Evolutionary conservation across 768 basidiomycete genomes (phyloP), one percentile per base, ranked within the genome.

Genomic region (Collybia nuda): DNA sequence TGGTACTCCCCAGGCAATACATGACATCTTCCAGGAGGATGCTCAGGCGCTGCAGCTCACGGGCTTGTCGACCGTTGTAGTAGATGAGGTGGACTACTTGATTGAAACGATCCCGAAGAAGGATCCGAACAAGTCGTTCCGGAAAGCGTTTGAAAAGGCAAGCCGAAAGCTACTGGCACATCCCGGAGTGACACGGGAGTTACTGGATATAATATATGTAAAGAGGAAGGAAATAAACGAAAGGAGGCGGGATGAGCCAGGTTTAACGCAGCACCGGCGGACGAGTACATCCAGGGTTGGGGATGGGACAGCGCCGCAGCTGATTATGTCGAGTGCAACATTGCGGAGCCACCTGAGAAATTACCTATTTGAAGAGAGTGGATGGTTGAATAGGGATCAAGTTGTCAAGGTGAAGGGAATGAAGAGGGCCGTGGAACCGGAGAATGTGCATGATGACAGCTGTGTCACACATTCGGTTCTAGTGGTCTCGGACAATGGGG

Each of bases 11-110:
- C 81, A 85, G 53, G 86, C 85, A 5, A 54, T 88, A 4, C 60
- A 81, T 57, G 88, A 88, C 42, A 70, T 83, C 23, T 70, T 79
- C 21, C 64, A 75, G 36, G 59, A 64, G 47, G 75, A 81, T 40
- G 57, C 72, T 1, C 58, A 67, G 17, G 73, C 68, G 12, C 63
- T 88, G 17, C 71, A 73, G 47, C 53, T 87, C 42, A 57, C 64
- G 5, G 67, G 65, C 43, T 66, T 88, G 45, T 77, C 77, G 12
- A 78, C 76, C 1, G 75, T 91, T 41, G 82, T 84, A 29, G 81
- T 90, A 48, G 89, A 91, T 55, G 89, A 91, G 62, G 84, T 81
- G 41, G 90, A 91, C 59, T 86, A 84, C 63, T 69, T 90, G 36
- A 71, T 92, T 47, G 80, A 79, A 51, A 78, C 74, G 2, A 66